Percentiles rank a stretch among this genome's conserved stretches.
Conservation (phyloP, 305 asterid species). For the Nicotiana rustica region DNA sequence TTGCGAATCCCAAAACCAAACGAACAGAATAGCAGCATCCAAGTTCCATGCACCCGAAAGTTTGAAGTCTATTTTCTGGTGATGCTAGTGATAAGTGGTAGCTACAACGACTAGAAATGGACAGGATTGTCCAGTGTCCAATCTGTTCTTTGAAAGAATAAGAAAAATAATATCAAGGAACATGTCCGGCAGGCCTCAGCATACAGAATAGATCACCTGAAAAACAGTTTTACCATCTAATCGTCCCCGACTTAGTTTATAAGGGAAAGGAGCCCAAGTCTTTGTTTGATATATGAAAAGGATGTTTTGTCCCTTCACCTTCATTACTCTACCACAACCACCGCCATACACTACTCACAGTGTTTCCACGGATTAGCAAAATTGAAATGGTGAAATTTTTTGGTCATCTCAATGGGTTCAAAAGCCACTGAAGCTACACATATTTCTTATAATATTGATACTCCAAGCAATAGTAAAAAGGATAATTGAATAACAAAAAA, state of each 20-base stretch:
- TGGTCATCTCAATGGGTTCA: conserved; percentile 18
- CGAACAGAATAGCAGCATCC: background rate
- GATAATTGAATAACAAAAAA: background rate
- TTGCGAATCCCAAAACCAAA: conserved; percentile 19
- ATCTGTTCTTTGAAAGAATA: background rate
- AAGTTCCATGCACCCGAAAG: conserved; percentile 3
- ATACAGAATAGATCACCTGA: background rate
- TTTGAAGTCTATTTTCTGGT: background rate
- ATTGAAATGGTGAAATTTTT: conserved; percentile 9
- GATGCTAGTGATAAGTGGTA: conserved; percentile 18
- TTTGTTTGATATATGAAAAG: background rate
- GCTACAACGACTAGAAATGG: background rate
- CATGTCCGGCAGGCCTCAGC: background rate
- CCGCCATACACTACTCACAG: background rate
- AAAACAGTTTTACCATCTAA: conserved; percentile 23
- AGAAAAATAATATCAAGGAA: background rate
- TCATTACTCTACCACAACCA: background rate
- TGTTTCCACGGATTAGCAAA: conserved; percentile 15
- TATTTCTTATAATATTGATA: background rate
- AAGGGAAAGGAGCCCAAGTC: conserved; percentile 20
- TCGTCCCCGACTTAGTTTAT: background rate
- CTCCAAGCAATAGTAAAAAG: background rate
- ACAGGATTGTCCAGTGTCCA: conserved; percentile 18
- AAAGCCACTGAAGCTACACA: background rate
- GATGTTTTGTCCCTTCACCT: background rate